Conservation (phyloP, 1,284 basidiomycete genomes). For the Cutaneotrichosporon cutaneum region DNA sequence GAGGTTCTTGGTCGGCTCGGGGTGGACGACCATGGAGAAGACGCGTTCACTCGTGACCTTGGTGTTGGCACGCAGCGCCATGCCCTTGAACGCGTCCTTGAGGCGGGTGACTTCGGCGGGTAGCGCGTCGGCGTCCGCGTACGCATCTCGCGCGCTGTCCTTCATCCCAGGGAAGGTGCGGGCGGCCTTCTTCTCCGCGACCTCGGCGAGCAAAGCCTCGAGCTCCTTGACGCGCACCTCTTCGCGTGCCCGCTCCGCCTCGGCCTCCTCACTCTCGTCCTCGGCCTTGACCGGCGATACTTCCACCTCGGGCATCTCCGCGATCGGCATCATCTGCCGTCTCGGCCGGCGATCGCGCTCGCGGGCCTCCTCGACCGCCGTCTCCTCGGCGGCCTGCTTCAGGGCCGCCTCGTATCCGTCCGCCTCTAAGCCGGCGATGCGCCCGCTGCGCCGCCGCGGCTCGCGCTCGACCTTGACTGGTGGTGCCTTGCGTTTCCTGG, state of each 20-base stretch:
- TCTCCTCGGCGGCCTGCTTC: constrained; percentile 36
- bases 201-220: constrained; percentile 3
- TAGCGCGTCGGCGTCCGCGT: constrained; percentile 27
- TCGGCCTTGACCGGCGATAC: background rate
- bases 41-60: constrained; percentile 54
- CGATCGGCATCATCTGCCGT: constrained; percentile 40
- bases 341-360: constrained; percentile 38
- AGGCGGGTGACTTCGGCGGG: constrained; percentile 34
- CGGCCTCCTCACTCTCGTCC: background rate
- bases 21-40: constrained; percentile 55
- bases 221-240: constrained; percentile 25
- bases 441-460: constrained; percentile 39
- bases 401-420: constrained; percentile 37
- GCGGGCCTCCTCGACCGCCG: constrained; percentile 37
- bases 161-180: constrained; percentile 8
- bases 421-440: constrained; percentile 45
- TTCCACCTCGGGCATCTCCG: constrained; percentile 40
- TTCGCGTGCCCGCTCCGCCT: constrained; percentile 7
- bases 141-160: constrained; percentile 24
- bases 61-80: constrained; percentile 44
- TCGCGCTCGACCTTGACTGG: constrained; percentile 16
- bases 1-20: constrained; percentile 51
- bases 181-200: background rate
- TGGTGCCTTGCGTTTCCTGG: constrained; percentile 11
- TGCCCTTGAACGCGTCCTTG: constrained; percentile 38